phyloP scores from a whole-genome alignment of 1,139 yeast species.

The Lizanozyma gosingica region DNA sequence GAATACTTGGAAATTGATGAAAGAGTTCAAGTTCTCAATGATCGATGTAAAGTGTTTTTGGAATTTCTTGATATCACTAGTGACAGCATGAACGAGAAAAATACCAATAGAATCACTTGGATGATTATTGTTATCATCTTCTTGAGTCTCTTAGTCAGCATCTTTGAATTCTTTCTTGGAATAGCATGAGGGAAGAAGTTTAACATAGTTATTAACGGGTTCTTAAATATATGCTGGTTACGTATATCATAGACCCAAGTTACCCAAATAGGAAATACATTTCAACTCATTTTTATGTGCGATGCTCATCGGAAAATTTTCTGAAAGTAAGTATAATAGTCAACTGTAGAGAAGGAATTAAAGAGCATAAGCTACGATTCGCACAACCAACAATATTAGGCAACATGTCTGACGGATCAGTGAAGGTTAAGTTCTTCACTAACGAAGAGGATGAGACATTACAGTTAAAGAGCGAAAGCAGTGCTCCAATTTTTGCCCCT shows the following conservation, averaged over 20 bases:
- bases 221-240: background rate
- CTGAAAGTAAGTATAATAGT: background rate
- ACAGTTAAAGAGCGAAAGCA: constrained; percentile 50
- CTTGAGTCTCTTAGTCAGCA: constrained; percentile 61
- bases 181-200: constrained; percentile 11
- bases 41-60: constrained; percentile 85
- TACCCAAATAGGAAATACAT: background rate
- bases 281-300: background rate
- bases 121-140: constrained; percentile 80
- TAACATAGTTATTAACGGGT: no score
- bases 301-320: background rate
- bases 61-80: constrained; percentile 90
- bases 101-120: constrained; percentile 86
- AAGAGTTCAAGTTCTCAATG: constrained; percentile 86
- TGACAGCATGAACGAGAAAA: constrained; percentile 88
- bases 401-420: constrained; percentile 9
- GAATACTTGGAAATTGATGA: constrained; percentile 93
- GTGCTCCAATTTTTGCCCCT: constrained; percentile 77
- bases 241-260: background rate
- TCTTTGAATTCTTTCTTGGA: constrained; percentile 34
- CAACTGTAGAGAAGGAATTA: background rate
- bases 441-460: constrained; percentile 70
- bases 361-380: no score
- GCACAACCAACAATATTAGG: no score
- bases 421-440: constrained; percentile 77